Percentiles rank a stretch among this genome's conserved stretches.
These are phyloP conservation scores for Hawksworthiomyces lignivorus DNA, from an alignment of 2,329 filamentous ascomycete genomes.

Conservation along the genomic window DNA sequence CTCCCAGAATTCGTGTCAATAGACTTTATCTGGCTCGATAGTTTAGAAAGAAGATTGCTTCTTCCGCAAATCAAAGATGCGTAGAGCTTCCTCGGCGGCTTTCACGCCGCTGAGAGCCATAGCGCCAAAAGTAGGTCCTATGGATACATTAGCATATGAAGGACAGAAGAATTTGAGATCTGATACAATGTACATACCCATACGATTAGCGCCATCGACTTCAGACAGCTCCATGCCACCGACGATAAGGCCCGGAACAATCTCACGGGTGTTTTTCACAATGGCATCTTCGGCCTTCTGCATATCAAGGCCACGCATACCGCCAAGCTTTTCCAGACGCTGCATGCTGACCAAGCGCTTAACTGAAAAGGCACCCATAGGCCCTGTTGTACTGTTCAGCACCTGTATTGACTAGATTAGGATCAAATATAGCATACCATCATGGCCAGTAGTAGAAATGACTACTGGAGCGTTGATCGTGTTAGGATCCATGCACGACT, in stretches of 20 bases:
- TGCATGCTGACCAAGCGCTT: slow-evolving; percentile 89
- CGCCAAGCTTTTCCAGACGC: slow-evolving; percentile 72
- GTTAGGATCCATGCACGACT: slow-evolving; percentile 95
- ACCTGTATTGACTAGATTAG: no score
- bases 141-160: not conserved
- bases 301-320: slow-evolving; percentile 94
- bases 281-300: slow-evolving; percentile 86
- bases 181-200: slow-evolving; percentile 54
- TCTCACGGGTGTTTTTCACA: slow-evolving; percentile 82
- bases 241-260: slow-evolving; percentile 82
- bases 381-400: slow-evolving; percentile 38
- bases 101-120: slow-evolving; percentile 86
- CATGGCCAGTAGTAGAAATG: slow-evolving; percentile 85
- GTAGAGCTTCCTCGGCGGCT: slow-evolving; percentile 79
- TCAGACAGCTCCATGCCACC: slow-evolving; percentile 92
- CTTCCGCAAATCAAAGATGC: slow-evolving; percentile 70
- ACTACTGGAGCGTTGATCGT: slow-evolving; percentile 89
- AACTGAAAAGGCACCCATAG: slow-evolving; percentile 84
- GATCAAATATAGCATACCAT: slow-evolving; percentile 46
- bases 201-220: slow-evolving; percentile 83
- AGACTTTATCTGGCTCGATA: no score
- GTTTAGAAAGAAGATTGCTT: slow-evolving; percentile 8
- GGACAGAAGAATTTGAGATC: not conserved
- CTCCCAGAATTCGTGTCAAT: no score
- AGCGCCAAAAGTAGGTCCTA: slow-evolving; percentile 71